A percentile compares a stretch with the other conserved stretches of the same genome.
These are phyloP conservation scores for Claviceps purpurea DNA, from an alignment of 2,329 filamentous ascomycete genomes.

Conservation along the genomic window DNA sequence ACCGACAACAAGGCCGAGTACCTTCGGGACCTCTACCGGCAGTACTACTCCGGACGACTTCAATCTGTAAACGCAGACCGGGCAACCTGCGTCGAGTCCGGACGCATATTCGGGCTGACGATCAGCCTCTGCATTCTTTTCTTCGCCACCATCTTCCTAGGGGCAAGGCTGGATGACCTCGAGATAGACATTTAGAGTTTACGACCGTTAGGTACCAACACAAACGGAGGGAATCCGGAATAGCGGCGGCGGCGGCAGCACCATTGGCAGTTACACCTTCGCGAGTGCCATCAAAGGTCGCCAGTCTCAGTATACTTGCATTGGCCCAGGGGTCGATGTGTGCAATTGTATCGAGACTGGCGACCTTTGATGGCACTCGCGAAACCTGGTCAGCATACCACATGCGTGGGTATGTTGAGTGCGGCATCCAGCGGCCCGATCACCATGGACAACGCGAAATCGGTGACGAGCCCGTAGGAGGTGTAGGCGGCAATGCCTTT, in stretches of 20 bases:
- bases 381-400: slow-evolving; percentile 13
- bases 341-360: too few relatives aligned
- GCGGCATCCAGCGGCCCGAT: slow-evolving; percentile 22
- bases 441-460: slow-evolving; percentile 33
- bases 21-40: slow-evolving; percentile 28
- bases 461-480: slow-evolving; percentile 37
- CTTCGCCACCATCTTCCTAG: slow-evolving; percentile 31
- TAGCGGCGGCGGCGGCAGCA: neutral
- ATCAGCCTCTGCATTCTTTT: slow-evolving; percentile 67
- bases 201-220: slow-evolving; percentile 26
- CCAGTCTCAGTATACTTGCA: slow-evolving; percentile 25
- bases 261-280: slow-evolving; percentile 4
- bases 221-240: slow-evolving; percentile 7
- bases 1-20: slow-evolving; percentile 29
- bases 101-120: slow-evolving; percentile 74
- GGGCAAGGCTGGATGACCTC: slow-evolving; percentile 39
- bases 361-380: too few relatives aligned
- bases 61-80: slow-evolving; percentile 38
- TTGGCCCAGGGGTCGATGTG: slow-evolving; percentile 16
- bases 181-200: slow-evolving; percentile 43
- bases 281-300: slow-evolving; percentile 12
- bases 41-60: slow-evolving; percentile 22
- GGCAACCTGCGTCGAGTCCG: slow-evolving; percentile 67
- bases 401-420: slow-evolving; percentile 17
- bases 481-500: slow-evolving; percentile 68